Base-by-base conservation (phyloP, 306 rosid species). In the Inga leiocalycina region DNA sequence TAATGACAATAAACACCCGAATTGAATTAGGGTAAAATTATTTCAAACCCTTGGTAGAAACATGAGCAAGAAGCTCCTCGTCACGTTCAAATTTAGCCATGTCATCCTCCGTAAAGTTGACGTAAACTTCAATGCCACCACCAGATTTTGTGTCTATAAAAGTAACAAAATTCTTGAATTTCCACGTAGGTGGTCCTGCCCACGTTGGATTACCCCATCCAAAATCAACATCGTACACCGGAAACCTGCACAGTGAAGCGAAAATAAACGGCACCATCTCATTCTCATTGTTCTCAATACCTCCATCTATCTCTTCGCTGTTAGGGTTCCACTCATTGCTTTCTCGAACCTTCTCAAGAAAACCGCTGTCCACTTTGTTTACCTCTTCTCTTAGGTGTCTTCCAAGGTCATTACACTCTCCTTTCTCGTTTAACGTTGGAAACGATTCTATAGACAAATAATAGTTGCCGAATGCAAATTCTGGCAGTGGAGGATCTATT, bases 171-270 rank as follows among this genome's bases (percentile, higher is more conserved):
- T 88, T 88, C 75, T 84, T 84, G 51, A 81, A 82, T 43, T 65
- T 78, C 64, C 79, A 73, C 1, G 83, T 68, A 1, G 88, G 87
- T 4, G 80, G 65, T 0, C 81, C 85, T 4, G 76, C 88, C 89
- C 79, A 84, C 0, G 77, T 34, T 0, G 87, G 90, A 48, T 61
- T 71, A 1, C 91, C 91, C 87, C 87, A 88, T 12, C 93, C 89
- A 66, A 87, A 87, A 49, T 82, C 84, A 24, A 66, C 77, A 0
- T 84, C 86, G 3, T 84, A 84, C 51, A 87, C 65, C 4, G 89
- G 88, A 20, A 87, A 78, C 62, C 88, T 75, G 75, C 90, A 84
- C 49, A 78, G 19, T 19, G 84, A 64, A 8, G 79, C 74, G 11
- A 71, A 87, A 81, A 4, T 17, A 37, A 35, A 84, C 54, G 0